Evolutionary conservation across 2,329 filamentous ascomycete species (phyloP).

Genomic region (Davidsoniella neocaledoniae): DNA sequence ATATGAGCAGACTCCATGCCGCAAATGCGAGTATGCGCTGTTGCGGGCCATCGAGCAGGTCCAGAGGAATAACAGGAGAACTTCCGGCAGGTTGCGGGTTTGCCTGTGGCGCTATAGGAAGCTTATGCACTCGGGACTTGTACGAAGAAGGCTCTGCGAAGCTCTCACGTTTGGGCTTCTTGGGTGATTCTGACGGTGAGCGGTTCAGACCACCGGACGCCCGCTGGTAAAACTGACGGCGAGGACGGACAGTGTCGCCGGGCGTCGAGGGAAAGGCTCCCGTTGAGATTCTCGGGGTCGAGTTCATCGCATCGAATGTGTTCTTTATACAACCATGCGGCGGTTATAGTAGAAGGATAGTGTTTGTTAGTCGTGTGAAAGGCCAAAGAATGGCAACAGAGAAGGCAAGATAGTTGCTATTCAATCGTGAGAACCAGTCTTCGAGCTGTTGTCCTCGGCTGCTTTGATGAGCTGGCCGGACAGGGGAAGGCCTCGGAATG

Average conservation of each 20-base stretch:
- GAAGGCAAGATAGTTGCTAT: not conserved
- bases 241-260: slow-evolving; percentile 10
- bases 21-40: slow-evolving; percentile 76
- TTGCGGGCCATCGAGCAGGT: slow-evolving; percentile 72
- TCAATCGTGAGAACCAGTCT: not conserved
- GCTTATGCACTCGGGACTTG: slow-evolving; percentile 15
- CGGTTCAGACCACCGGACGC: slow-evolving; percentile 4
- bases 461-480: not conserved
- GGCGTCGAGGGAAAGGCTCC: slow-evolving; percentile 12
- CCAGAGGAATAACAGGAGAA: slow-evolving; percentile 60
- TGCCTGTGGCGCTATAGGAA: slow-evolving; percentile 32
- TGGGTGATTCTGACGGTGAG: slow-evolving; percentile 4
- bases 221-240: slow-evolving; percentile 9
- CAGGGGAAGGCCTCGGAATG: not conserved
- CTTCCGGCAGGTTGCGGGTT: slow-evolving; percentile 16
- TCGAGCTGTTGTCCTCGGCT: not conserved
- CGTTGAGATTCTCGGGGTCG: slow-evolving; percentile 11
- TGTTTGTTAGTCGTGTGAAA: not conserved
- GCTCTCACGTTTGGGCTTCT: slow-evolving; percentile 1
- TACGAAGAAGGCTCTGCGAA: not conserved
- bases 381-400: not conserved
- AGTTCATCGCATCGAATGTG: slow-evolving; percentile 6
- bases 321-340: slow-evolving; percentile 4
- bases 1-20: slow-evolving; percentile 59
- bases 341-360: not conserved